Base-by-base conservation (phyloP, 2,329 filamentous ascomycete genomes). In the Ascochyta fabae region DNA sequence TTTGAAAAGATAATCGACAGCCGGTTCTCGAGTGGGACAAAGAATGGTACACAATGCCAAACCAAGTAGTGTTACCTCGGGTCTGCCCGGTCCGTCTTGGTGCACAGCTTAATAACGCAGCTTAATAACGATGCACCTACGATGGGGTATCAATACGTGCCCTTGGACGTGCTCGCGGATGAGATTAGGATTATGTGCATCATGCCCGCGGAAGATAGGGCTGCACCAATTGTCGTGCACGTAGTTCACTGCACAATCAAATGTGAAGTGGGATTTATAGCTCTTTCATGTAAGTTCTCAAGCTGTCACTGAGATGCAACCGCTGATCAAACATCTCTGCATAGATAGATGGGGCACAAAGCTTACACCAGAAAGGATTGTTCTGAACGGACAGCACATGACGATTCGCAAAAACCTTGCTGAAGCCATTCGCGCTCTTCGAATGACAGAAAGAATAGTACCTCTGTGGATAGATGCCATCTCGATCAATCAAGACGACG, bases 401-500 rank as follows among this genome's bases (percentile, higher is more conserved):
- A 8, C 19, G 7, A 39, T 39, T 39, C 8, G 36, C 16, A 19
- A 23, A 7, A 39, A 13, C 15, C 42, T 44, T 12, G 42, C 16
- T 8, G 42, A 44, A 1, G 42, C 42, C 12, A 33, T 44, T 34
- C 42, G 42, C 6, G 10, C 10, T 10, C 1, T 44, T 7, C 1
- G 42, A 23, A 44, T 33, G 27, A 23, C n/a, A 13, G 7, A 34
- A 9, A 13, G 5, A 15, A 34, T 44, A 1, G 9, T 34, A 4
- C 36, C 36, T 13, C 3, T 44, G 6, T 62, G 60, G 58, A 50
- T 58, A 6, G 60, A 62, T 29, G 54, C 60, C 3, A 12, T 58
- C 1, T 58, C 39, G 16, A 62, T 62, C 44, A 60, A 62, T 27
- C 60, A 62, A 36, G 31, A 38, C n/a, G 57, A 60, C 29, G 1